Evolutionary conservation across 75 land plant species (phyloP).

Genomic region (Azolla pinnata): DNA sequence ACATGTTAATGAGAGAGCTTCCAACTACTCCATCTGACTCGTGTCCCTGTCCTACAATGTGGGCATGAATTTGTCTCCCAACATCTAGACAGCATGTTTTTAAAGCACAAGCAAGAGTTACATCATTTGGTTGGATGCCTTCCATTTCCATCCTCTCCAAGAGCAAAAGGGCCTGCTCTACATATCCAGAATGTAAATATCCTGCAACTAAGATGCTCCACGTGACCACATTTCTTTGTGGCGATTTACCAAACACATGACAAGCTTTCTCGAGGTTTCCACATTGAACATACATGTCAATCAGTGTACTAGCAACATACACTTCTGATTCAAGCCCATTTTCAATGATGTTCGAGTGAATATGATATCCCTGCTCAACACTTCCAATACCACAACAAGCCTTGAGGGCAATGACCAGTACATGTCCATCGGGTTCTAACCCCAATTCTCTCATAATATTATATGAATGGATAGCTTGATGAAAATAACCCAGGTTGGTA

Average conservation of each 20-base stretch:
- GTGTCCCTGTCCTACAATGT: constrained; percentile 3
- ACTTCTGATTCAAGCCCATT: constrained; percentile 25
- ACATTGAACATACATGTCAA: constrained; percentile 13
- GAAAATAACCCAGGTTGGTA: background rate
- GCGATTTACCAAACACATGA: constrained; percentile 20
- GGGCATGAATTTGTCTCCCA: constrained; percentile 4
- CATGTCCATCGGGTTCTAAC: constrained; percentile 19
- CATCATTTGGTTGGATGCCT: constrained; percentile 14
- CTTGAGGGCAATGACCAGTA: constrained; percentile 28
- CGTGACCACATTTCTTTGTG: constrained; percentile 17
- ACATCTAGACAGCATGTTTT: constrained; percentile 18
- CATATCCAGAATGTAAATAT: constrained; percentile 8
- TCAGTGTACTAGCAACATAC: constrained; percentile 23
- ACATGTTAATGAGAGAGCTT: constrained; percentile 8
- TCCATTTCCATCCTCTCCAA: constrained; percentile 14
- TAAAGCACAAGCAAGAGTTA: constrained; percentile 16
- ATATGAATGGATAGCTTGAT: constrained; percentile 7
- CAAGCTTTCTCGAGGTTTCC: constrained; percentile 14
- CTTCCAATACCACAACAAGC: constrained; percentile 23
- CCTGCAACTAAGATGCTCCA: constrained; percentile 30
- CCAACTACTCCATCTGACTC: constrained; percentile 6
- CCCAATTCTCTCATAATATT: constrained; percentile 11
- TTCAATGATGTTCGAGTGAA: constrained; percentile 25
- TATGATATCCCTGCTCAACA: constrained; percentile 10
- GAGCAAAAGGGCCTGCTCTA: constrained; percentile 1